These are phyloP conservation scores for Leccinum imitatum DNA, from an alignment of 768 basidiomycete genomes.

Conservation along the genomic window DNA sequence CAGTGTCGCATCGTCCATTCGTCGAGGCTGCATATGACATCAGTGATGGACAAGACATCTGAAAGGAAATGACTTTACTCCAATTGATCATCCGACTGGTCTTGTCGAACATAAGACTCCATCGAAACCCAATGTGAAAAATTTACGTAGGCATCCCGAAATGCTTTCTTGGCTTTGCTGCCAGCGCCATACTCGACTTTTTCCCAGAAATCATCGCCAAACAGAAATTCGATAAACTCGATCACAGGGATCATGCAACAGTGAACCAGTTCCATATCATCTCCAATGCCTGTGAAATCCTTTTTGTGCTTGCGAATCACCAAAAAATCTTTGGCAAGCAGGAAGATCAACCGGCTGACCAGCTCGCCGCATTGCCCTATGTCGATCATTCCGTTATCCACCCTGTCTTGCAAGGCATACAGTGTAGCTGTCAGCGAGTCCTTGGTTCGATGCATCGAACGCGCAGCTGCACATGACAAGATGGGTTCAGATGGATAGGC, in stretches of 20 bases:
- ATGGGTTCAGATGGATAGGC: not conserved
- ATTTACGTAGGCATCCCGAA: not conserved
- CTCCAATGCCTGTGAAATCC: not conserved
- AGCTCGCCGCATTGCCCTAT: constrained; percentile 9
- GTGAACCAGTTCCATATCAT: not conserved
- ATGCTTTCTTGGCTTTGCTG: not conserved
- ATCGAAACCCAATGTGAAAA: not conserved
- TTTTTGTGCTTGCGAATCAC: not conserved
- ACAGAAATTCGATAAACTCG: constrained; percentile 7
- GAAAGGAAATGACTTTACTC: too few relatives aligned
- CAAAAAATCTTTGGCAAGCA: not conserved
- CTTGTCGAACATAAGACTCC: constrained; percentile 1
- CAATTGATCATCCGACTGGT: too few relatives aligned
- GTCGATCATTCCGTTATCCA: not conserved
- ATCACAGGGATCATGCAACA: not conserved
- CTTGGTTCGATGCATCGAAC: not conserved
- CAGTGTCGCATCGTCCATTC: too few relatives aligned
- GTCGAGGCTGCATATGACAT: too few relatives aligned
- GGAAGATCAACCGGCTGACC: constrained; percentile 1
- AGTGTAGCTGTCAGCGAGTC: not conserved
- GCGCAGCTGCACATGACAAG: not conserved
- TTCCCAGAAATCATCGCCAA: not conserved
- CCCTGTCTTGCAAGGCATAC: not conserved
- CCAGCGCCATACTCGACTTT: not conserved
- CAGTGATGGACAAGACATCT: too few relatives aligned